These are phyloP conservation scores for Shiraia bambusicola DNA, from an alignment of 2,329 filamentous ascomycete genomes.

Conservation along the genomic window DNA sequence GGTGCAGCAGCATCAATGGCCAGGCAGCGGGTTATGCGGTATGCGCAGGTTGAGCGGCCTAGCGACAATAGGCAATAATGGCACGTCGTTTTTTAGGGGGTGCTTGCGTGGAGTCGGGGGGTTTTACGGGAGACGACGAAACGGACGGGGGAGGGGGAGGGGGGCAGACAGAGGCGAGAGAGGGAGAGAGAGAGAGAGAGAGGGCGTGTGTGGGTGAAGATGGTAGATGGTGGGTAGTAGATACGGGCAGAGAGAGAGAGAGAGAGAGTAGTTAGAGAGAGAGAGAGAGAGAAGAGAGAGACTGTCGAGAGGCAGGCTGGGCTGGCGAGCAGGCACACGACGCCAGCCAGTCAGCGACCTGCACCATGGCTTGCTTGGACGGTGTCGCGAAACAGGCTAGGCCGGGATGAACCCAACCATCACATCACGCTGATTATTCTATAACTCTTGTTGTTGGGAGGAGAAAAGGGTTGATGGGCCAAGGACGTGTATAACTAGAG, in stretches of 20 bases:
- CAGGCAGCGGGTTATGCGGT: not conserved
- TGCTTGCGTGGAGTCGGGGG: no score
- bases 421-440: no score
- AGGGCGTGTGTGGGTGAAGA: constrained; percentile 6
- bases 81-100: no score
- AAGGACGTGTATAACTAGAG: no score
- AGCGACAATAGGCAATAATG: constrained; percentile 13
- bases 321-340: not conserved
- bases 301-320: constrained; percentile 17
- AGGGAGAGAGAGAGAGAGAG: no score
- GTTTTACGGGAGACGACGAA: constrained; percentile 12
- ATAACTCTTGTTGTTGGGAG: no score
- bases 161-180: constrained; percentile 4
- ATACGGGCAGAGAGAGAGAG: constrained; percentile 9
- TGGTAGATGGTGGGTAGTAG: constrained; percentile 1
- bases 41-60: no score
- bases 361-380: constrained; percentile 16
- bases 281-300: constrained; percentile 21
- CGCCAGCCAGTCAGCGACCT: constrained; percentile 21
- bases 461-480: no score
- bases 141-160: constrained; percentile 13
- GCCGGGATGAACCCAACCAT: no score
- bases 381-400: not conserved
- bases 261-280: no score
- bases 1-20: constrained; percentile 1